Evolutionary conservation across 2,329 filamentous ascomycete species (phyloP).

Genomic region (Pseudogymnoascus verrucosus): DNA sequence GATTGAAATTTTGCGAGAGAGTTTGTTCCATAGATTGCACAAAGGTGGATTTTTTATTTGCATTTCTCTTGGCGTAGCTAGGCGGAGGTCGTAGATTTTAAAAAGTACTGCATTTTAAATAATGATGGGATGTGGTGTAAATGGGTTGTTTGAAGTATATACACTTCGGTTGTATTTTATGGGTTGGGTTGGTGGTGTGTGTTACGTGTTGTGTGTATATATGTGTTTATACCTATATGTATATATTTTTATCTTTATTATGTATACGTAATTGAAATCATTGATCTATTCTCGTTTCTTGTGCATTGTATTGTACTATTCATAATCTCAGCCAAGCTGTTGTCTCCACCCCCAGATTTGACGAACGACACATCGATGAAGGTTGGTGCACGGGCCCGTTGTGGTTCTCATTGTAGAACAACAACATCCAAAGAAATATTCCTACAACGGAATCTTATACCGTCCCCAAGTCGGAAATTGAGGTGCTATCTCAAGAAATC

Average conservation of each 20-base stretch:
- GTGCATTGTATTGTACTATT: not conserved
- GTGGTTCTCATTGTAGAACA: not conserved
- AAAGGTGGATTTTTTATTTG: constrained; percentile 1
- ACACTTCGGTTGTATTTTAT: constrained; percentile 7
- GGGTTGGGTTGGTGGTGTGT: constrained; percentile 5
- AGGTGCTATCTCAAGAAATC: not conserved
- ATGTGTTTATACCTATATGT: constrained; percentile 5
- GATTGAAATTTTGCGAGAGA: not conserved
- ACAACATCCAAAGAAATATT: not conserved
- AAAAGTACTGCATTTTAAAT: constrained; percentile 8
- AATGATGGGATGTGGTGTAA: constrained; percentile 8
- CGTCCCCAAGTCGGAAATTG: not conserved
- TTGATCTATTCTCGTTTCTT: not conserved
- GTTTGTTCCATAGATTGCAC: not conserved
- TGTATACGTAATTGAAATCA: not conserved
- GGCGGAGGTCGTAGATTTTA: constrained; percentile 6
- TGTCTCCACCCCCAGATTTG: not conserved
- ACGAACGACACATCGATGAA: not conserved
- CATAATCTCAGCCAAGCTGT: not conserved
- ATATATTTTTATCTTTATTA: not conserved
- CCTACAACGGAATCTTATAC: not conserved
- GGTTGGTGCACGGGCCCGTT: not conserved
- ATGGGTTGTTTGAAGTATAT: constrained; percentile 3
- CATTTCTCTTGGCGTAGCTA: constrained; percentile 5
- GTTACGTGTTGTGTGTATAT: constrained; percentile 8